Evolutionary conservation across 495 filamentous ascomycete species (phyloP).

Genomic region (Aspergillus olivimuriae): DNA sequence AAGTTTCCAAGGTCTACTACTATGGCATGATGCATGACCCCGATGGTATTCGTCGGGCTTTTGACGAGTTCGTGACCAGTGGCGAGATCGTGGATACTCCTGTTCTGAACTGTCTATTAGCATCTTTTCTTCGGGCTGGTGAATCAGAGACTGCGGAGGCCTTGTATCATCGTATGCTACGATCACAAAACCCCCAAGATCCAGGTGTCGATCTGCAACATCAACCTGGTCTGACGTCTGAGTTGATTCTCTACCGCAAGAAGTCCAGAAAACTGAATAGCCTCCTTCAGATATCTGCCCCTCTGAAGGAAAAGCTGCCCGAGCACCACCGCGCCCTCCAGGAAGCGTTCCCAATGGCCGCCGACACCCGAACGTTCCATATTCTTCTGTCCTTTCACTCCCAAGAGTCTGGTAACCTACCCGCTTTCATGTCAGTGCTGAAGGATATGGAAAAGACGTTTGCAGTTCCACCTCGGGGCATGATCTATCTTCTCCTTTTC

Average conservation of each 20-base stretch:
- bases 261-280: constrained; percentile 26
- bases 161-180: constrained; percentile 73
- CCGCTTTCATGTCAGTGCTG: constrained; percentile 29
- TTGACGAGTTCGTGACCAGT: constrained; percentile 65
- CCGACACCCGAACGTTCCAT: constrained; percentile 42
- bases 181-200: constrained; percentile 29
- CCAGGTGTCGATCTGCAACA: constrained; percentile 6
- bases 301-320: constrained; percentile 22
- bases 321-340: constrained; percentile 32
- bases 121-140: constrained; percentile 64
- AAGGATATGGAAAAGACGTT: constrained; percentile 36
- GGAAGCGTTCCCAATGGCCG: constrained; percentile 30
- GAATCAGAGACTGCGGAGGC: constrained; percentile 67
- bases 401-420: constrained; percentile 28
- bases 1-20: constrained; percentile 75
- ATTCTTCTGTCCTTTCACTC: constrained; percentile 36
- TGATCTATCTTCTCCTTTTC: constrained; percentile 51
- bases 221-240: constrained; percentile 20
- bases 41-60: constrained; percentile 61
- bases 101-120: constrained; percentile 78
- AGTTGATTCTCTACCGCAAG: constrained; percentile 26
- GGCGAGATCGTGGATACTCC: constrained; percentile 86
- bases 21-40: constrained; percentile 65
- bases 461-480: constrained; percentile 30
- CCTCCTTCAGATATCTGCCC: constrained; percentile 29